Evolutionary conservation across 2,329 filamentous ascomycete species (phyloP), one percentile per base, ranked within the genome.

Genomic region (Eutypa lata): DNA sequence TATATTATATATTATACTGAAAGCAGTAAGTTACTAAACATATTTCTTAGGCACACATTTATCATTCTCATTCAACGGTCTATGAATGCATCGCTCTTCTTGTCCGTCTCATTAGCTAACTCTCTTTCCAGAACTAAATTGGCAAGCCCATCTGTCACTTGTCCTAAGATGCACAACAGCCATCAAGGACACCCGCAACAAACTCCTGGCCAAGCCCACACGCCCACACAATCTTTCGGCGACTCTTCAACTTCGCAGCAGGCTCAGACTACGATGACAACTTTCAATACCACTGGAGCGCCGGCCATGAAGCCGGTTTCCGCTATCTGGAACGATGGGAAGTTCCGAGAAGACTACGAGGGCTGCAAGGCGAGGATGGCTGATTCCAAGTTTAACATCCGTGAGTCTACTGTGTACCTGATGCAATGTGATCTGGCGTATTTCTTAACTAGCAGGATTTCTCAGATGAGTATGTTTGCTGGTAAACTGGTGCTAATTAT

Each of bases 351-450:
- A 7, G 78, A 81, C 44, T 67, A 64, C 38, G 73, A 79, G 4
- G 50, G 56, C 4, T 61, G 66, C 10, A 74, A 69, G 43, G 52
- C 66, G 2, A 73, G 64, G 19, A 69, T 82, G 1, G 53, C 66
- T 1, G 78, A 82, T 55, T 70, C 71, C 43, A 69, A 71, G 10
- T 81, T 81, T 60, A 76, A 73, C 50, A 71, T 74, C 6, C 67
- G 79, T 80, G 64, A 59, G 74, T 57, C 16, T 21, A 7, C 8
- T 13, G n/a, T n/a, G n/a, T n/a, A n/a, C n/a, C n/a, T n/a, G n/a
- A n/a, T n/a, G n/a, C n/a, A n/a, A n/a, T n/a, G n/a, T n/a, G n/a
- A n/a, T n/a, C n/a, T n/a, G n/a, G n/a, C n/a, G n/a, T n/a, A n/a
- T n/a, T n/a, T n/a, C n/a, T n/a, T n/a, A n/a, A n/a, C n/a, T n/a